Evolutionary conservation across 2,329 filamentous ascomycete species (phyloP), one percentile per base, ranked within the genome.

Genomic region (Rugonectria rugulosa): DNA sequence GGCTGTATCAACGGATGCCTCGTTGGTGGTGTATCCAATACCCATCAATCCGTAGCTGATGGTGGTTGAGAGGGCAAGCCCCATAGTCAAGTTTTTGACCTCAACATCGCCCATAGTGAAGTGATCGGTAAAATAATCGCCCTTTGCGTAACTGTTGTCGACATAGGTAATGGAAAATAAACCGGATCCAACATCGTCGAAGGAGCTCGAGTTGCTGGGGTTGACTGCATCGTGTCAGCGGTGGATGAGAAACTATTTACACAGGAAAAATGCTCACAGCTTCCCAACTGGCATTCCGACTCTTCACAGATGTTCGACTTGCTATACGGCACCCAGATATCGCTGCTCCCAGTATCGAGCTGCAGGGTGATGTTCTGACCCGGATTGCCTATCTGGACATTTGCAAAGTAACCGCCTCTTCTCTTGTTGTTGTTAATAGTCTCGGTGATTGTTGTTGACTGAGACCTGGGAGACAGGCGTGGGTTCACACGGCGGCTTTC

Each of bases 291-390:
- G 56, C 79, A 81, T 8, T 75, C 75, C 6, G 56, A 57, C 7
- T 63, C 56, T 14, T 70, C 55, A 66, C 81, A 84, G 11, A 80
- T 74, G 27, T 56, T 57, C 2, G 78, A 71, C 5, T 50, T 43
- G 54, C 64, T 69, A 37, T 71, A 70, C 12, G 81, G 79, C 32
- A 88, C 78, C 86, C 86, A 88, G 19, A 85, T 79, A 71, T 89
- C 86, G 57, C 84, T 87, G 65, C 84, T 87, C 36, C 85, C 86
- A 1, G 86, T 88, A 70, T 88, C 86, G 38, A 88, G 76, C 68
- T 87, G 83, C 47, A 88, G 71, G 2, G 77, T 80, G 34, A 88
- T 57, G 4, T 79, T 70, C 65, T 88, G 86, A 11, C 73, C 70
- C 0, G 86, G 85, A 6, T 80, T 86, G 15, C 86, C 86, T 20